These are phyloP conservation scores for Somion occarium DNA, from an alignment of 1,284 basidiomycete species.

Conservation along the genomic window DNA sequence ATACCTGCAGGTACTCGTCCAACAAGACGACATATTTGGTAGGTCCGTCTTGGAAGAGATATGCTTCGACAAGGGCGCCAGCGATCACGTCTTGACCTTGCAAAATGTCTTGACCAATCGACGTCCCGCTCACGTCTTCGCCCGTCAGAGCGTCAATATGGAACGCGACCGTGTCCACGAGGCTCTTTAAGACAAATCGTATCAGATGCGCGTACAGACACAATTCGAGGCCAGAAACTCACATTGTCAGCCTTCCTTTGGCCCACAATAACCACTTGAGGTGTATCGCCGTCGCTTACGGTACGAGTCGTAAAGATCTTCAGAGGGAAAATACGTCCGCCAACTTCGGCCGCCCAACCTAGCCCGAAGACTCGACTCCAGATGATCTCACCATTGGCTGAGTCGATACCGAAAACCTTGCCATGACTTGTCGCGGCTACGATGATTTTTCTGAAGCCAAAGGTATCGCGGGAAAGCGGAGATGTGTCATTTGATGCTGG, in stretches of 20 bases:
- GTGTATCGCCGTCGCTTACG: constrained; percentile 41
- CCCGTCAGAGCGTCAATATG: constrained; percentile 80
- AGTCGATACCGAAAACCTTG: constrained; percentile 82
- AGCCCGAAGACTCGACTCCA: constrained; percentile 73
- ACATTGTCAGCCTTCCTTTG: constrained; percentile 61
- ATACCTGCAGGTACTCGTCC: constrained; percentile 64
- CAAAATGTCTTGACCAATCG: constrained; percentile 31
- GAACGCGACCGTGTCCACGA: constrained; percentile 70
- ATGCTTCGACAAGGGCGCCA: constrained; percentile 56
- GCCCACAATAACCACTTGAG: constrained; percentile 60
- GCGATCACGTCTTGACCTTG: constrained; percentile 57
- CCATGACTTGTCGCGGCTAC: constrained; percentile 70
- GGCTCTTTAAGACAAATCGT: constrained; percentile 31
- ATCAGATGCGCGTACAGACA: background rate
- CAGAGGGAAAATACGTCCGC: constrained; percentile 47
- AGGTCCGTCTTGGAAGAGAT: constrained; percentile 39
- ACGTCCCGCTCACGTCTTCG: constrained; percentile 37
- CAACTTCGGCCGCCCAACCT: constrained; percentile 56
- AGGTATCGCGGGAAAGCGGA: constrained; percentile 64
- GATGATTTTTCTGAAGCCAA: constrained; percentile 86
- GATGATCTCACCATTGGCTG: constrained; percentile 66
- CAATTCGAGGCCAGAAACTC: constrained; percentile 20
- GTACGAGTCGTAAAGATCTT: constrained; percentile 53
- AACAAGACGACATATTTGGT: constrained; percentile 53
- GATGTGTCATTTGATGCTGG: constrained; percentile 33